Evolutionary conservation across 257 asterid genomes (phyloP).

Genomic region (Solanum virginianum): DNA sequence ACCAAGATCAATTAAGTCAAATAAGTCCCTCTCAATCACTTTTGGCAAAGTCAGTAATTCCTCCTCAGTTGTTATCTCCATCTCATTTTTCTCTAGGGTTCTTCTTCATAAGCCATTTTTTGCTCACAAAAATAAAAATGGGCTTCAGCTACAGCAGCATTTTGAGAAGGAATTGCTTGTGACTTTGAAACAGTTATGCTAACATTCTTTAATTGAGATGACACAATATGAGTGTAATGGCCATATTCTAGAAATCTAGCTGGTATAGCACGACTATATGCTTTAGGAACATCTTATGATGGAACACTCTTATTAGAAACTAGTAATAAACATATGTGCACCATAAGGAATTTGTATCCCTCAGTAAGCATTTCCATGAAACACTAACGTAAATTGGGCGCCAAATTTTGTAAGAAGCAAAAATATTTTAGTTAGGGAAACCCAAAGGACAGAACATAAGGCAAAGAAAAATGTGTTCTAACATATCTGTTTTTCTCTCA

Average conservation of each 20-base stretch:
- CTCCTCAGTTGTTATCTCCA: neutral
- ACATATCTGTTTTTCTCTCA: neutral
- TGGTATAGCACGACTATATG: neutral
- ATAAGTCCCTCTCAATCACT: neutral
- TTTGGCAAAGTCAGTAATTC: neutral
- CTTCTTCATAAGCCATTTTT: neutral
- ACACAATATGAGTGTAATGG: neutral
- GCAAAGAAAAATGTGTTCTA: neutral
- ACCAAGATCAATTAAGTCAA: neutral
- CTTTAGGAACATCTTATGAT: neutral
- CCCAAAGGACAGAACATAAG: neutral
- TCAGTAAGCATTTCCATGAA: neutral
- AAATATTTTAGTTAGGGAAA: neutral
- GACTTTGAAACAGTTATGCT: neutral
- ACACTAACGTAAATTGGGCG: neutral
- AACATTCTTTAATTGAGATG: neutral
- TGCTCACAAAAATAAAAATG: neutral
- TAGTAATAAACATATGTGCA: neutral
- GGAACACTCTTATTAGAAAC: neutral
- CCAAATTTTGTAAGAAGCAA: neutral
- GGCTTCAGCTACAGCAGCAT: neutral
- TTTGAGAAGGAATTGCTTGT: neutral
- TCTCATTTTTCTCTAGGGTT: neutral
- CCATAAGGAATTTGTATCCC: neutral
- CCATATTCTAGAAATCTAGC: neutral